Conservation (phyloP, 2,329 filamentous ascomycete species). For the Chaetomium globosum region DNA sequence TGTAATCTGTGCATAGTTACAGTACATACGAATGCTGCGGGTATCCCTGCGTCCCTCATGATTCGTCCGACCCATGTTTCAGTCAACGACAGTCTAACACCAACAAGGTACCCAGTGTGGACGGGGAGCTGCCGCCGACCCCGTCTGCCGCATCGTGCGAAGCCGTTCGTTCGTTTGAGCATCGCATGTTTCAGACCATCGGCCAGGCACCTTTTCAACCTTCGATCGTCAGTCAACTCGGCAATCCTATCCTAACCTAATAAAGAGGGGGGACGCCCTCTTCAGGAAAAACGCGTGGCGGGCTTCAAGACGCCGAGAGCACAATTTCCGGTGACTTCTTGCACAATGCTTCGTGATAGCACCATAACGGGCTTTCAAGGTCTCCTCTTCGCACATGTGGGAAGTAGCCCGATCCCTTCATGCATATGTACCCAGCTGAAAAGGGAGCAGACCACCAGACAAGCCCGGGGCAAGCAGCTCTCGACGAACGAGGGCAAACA, state of each 20-base stretch:
- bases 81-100: slow-evolving; percentile 4
- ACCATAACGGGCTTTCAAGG: slow-evolving; percentile 6
- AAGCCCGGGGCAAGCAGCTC: background rate
- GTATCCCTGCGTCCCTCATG: background rate
- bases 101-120: background rate
- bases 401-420: background rate
- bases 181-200: slow-evolving; percentile 1
- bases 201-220: background rate
- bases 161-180: background rate
- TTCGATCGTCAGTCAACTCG: background rate
- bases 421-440: slow-evolving; percentile 21
- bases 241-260: background rate
- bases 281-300: background rate
- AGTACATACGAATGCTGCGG: background rate
- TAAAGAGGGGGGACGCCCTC: background rate
- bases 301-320: slow-evolving; percentile 9
- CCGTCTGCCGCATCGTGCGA: background rate
- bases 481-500: background rate
- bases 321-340: slow-evolving; percentile 23
- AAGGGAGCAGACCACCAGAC: slow-evolving; percentile 2
- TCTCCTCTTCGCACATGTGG: background rate
- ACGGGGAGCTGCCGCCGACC: slow-evolving; percentile 5
- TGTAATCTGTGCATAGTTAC: background rate
- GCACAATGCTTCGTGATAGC: slow-evolving; percentile 22
- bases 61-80: background rate